Conservation (phyloP, 345 rosid species). For the rapeseed (Brassica napus) region Da-Ae NC_063436.1:28777001-28777500, state of each 20-base stretch:
- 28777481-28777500: no score
- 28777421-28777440: no score
- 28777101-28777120: constrained; percentile 3
- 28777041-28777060: constrained; percentile 18
- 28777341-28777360: not conserved
- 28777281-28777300: not conserved
- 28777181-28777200: not conserved
- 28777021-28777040: constrained; percentile 30
- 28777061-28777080: constrained; percentile 6
- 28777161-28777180: not conserved
- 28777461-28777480: no score
- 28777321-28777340: not conserved
- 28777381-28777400: no score
- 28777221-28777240: not conserved
- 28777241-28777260: not conserved
- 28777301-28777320: not conserved
- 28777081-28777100: constrained; percentile 4
- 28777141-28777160: not conserved
- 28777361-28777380: no score
- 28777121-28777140: no score
- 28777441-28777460: no score
- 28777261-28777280: constrained; percentile 4
- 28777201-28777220: not conserved
- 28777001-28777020: constrained; percentile 39
- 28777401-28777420: no score